These are phyloP conservation scores for Fusarium odoratissimum DNA, from an alignment of 2,329 filamentous ascomycete species.

Conservation along the genomic window DNA sequence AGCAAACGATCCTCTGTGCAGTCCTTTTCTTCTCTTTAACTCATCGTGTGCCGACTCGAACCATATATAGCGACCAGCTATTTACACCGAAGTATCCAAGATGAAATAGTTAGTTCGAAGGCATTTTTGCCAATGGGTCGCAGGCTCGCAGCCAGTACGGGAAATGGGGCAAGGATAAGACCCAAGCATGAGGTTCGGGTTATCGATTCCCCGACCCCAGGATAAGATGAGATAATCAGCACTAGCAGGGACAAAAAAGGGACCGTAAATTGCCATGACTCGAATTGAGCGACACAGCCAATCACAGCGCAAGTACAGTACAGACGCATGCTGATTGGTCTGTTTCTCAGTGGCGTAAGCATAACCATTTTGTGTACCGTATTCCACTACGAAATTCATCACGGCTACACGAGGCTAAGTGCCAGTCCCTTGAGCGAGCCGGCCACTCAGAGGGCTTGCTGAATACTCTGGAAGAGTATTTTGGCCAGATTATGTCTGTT, in stretches of 20 bases:
- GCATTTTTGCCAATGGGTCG: not conserved
- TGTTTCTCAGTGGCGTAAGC: not conserved
- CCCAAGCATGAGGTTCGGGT: not conserved
- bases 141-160: no score
- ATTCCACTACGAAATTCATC: not conserved
- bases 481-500: rapidly evolving
- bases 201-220: not conserved
- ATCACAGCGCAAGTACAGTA: not conserved
- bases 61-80: rapidly evolving
- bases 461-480: rapidly evolving
- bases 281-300: not conserved
- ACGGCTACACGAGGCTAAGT: not conserved
- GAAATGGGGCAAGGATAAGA: not conserved
- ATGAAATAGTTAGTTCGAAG: not conserved
- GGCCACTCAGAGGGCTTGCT: not conserved
- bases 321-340: not conserved
- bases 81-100: not conserved
- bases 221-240: not conserved
- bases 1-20: not conserved
- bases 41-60: not conserved
- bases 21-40: not conserved
- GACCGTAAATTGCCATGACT: not conserved
- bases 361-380: not conserved
- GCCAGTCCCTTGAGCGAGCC: not conserved
- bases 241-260: not conserved